phyloP scores from a whole-genome alignment of 1,284 basidiomycete species.

The Cryptococcus depauperatus region DNA sequence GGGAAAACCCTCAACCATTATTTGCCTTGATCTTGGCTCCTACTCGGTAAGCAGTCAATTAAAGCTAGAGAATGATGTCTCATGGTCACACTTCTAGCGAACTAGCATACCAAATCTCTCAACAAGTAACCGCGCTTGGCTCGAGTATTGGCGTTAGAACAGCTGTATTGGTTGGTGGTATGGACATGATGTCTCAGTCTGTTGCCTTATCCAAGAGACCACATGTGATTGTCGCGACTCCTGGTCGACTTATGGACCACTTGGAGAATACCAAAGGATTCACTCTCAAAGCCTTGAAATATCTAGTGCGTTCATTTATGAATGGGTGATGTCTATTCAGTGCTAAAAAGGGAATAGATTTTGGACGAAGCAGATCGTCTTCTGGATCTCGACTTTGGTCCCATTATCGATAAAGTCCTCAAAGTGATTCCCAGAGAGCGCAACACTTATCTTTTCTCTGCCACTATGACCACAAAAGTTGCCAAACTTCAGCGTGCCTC shows the following conservation, averaged over 20 bases:
- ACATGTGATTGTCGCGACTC: constrained; percentile 95
- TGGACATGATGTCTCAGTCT: constrained; percentile 88
- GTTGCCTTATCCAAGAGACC: constrained; percentile 88
- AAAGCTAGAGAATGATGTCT: neutral
- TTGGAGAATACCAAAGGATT: constrained; percentile 98
- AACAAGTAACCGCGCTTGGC: constrained; percentile 90
- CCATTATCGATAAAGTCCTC: constrained; percentile 93
- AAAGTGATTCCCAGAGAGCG: constrained; percentile 92
- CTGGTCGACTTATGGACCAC: constrained; percentile 90
- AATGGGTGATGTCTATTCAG: neutral
- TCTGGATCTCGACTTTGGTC: constrained; percentile 95
- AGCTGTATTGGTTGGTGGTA: constrained; percentile 87
- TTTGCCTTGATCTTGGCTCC: constrained; percentile 93
- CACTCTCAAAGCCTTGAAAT: constrained; percentile 76
- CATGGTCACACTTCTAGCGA: constrained; percentile 51
- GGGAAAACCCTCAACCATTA: constrained; percentile 89
- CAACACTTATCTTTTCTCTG: constrained; percentile 93
- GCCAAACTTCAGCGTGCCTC: constrained; percentile 96
- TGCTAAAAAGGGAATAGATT: constrained; percentile 52
- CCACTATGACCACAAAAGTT: constrained; percentile 99
- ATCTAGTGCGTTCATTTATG: constrained; percentile 60
- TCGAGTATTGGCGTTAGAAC: constrained; percentile 89
- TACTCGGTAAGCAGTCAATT: constrained; percentile 52
- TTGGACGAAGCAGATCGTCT: constrained; percentile 96
- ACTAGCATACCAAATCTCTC: constrained; percentile 95